phyloP scores from a whole-genome alignment of 108 stramenopile species.

The Nannochloropsis oceanica region DNA sequence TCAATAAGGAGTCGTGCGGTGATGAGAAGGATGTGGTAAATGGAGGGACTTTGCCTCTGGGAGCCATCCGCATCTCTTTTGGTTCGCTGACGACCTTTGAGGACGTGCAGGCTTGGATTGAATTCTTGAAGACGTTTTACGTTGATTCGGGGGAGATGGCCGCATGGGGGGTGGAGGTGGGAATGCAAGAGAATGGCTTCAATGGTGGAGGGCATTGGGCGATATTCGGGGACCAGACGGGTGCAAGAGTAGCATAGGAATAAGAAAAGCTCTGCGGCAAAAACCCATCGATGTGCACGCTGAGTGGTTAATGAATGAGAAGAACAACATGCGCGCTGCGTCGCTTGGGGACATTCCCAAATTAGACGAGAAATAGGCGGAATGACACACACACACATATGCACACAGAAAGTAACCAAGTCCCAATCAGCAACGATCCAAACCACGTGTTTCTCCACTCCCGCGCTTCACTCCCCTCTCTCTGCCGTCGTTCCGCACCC shows the following conservation, averaged over 20 bases:
- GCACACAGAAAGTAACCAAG: too few relatives aligned
- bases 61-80: not conserved
- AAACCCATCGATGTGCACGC: too few relatives aligned
- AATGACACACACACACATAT: too few relatives aligned
- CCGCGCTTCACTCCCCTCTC: too few relatives aligned
- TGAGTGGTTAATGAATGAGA: too few relatives aligned
- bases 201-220: not conserved
- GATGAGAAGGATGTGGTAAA: not conserved
- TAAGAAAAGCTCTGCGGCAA: not conserved
- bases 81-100: not conserved
- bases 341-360: too few relatives aligned
- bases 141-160: not conserved
- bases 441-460: too few relatives aligned
- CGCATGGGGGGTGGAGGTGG: not conserved
- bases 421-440: too few relatives aligned
- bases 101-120: not conserved
- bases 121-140: not conserved
- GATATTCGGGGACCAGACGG: not conserved
- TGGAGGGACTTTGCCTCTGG: not conserved
- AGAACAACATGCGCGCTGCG: too few relatives aligned
- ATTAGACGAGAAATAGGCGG: too few relatives aligned
- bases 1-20: not conserved
- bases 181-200: not conserved
- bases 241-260: not conserved
- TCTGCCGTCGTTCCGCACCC: too few relatives aligned